These are phyloP conservation scores for Leishmania tarentolae DNA, from an alignment of 208 protist genomes.

Conservation along the genomic window DNA sequence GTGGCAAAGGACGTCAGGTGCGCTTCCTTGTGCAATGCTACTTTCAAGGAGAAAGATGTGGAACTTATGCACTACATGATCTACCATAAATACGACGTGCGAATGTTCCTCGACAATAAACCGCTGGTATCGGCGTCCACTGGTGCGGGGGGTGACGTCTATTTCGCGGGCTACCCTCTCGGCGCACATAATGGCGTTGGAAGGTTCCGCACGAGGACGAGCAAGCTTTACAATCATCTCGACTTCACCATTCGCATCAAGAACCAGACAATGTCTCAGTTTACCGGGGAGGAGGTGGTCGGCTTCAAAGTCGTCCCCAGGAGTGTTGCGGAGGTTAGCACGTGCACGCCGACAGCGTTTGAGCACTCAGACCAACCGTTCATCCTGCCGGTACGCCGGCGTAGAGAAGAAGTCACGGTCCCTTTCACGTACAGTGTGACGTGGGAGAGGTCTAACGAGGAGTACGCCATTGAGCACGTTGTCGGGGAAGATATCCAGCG, in stretches of 20 bases:
- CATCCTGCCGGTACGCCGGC: background rate
- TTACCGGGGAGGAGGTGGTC: slow-evolving; percentile 35
- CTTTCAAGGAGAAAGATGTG: slow-evolving; percentile 30
- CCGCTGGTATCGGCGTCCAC: slow-evolving; percentile 39
- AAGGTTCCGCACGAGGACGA: background rate
- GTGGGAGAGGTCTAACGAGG: slow-evolving; percentile 17
- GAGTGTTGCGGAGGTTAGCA: slow-evolving; percentile 13
- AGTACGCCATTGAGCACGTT: slow-evolving; percentile 10
- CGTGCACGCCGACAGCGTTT: slow-evolving; percentile 1
- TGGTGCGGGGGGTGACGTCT: background rate
- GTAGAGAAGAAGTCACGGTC: background rate
- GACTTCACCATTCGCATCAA: slow-evolving; percentile 50
- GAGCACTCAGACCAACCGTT: background rate
- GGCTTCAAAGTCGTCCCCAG: slow-evolving; percentile 53
- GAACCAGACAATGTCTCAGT: slow-evolving; percentile 11
- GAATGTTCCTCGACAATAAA: slow-evolving; percentile 71
- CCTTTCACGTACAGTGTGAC: slow-evolving; percentile 33
- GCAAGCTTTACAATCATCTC: slow-evolving; percentile 67
- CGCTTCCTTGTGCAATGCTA: slow-evolving; percentile 35
- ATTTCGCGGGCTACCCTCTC: slow-evolving; percentile 38
- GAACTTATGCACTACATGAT: slow-evolving; percentile 40
- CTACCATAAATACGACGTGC: slow-evolving; percentile 49
- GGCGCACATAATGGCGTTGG: slow-evolving; percentile 1
- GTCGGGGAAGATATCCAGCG: slow-evolving; percentile 5
- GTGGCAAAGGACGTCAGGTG: slow-evolving; percentile 44